Evolutionary conservation across 805 yeast genomes (phyloP).

Genomic region (Hanseniaspora valbyensis): DNA sequence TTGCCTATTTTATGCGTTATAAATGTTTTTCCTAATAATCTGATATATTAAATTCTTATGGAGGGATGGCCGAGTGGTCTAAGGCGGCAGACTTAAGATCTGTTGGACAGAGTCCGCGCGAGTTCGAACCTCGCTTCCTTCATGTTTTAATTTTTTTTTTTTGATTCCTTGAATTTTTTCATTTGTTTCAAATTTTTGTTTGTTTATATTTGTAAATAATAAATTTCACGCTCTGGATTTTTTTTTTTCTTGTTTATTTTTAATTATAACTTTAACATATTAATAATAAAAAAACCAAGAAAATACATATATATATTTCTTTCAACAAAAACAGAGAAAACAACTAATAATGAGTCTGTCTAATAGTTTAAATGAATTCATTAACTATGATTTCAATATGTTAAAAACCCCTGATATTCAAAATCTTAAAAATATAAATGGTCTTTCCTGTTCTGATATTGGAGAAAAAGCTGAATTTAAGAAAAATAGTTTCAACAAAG

Average conservation of each 20-base stretch:
- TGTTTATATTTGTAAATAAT: neutral
- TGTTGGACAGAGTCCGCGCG: constrained; percentile 34
- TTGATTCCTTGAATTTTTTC: neutral
- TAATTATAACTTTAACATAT: too few species aligned
- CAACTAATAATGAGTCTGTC: neutral
- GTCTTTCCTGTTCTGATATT: neutral
- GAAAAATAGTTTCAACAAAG: neutral
- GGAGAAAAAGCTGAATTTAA: neutral
- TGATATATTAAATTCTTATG: constrained; percentile 14
- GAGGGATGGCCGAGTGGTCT: constrained; percentile 37
- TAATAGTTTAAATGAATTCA: neutral
- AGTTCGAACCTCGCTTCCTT: constrained; percentile 34
- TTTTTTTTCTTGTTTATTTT: neutral
- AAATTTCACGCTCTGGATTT: neutral
- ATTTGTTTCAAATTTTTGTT: neutral
- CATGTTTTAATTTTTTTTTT: constrained; percentile 24
- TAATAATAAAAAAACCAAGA: too few species aligned
- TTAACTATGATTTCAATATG: neutral
- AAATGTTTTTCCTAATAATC: too few species aligned
- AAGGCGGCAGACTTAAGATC: constrained; percentile 35
- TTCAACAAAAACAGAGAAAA: too few species aligned
- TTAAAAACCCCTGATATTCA: constrained; percentile 8
- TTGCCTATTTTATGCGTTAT: too few species aligned
- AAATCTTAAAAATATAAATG: neutral
- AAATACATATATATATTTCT: neutral